Percentiles rank a stretch among this genome's conserved stretches.
phyloP scores from a whole-genome alignment of 2,329 filamentous ascomycete species.

The Cladosporium sp. region DNA sequence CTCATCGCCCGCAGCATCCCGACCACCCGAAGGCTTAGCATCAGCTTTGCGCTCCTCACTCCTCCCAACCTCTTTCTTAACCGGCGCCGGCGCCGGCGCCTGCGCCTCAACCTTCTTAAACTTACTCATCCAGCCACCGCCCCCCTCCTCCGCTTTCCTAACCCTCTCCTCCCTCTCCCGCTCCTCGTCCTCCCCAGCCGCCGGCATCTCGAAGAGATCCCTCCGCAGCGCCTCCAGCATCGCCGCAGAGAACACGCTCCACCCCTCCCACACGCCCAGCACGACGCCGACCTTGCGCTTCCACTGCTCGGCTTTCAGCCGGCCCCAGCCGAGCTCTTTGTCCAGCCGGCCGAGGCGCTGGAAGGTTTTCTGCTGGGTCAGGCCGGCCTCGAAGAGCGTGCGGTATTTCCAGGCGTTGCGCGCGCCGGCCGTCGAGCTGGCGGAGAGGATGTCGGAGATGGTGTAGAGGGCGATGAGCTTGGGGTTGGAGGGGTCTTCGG shows the following conservation, averaged over 20 bases:
- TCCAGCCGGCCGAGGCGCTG: slow-evolving; percentile 68
- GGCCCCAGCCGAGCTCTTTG: slow-evolving; percentile 69
- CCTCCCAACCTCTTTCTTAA: slow-evolving; percentile 34
- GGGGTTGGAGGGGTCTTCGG: slow-evolving; percentile 60
- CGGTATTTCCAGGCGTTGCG: slow-evolving; percentile 83
- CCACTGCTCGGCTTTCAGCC: slow-evolving; percentile 77
- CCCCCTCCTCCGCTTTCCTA: slow-evolving; percentile 24
- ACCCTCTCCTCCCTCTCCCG: slow-evolving; percentile 48
- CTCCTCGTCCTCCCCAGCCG: slow-evolving; percentile 39
- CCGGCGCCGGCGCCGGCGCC: too few relatives aligned
- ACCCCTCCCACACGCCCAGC: slow-evolving; percentile 61
- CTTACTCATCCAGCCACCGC: slow-evolving; percentile 24
- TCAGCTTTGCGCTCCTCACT: background rate
- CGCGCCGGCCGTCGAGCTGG: slow-evolving; percentile 67
- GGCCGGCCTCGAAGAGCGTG: slow-evolving; percentile 67
- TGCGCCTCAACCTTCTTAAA: slow-evolving; percentile 43
- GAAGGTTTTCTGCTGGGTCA: slow-evolving; percentile 65
- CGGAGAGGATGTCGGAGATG: slow-evolving; percentile 72
- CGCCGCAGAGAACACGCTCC: slow-evolving; percentile 63
- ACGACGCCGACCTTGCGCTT: slow-evolving; percentile 66
- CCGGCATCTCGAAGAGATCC: slow-evolving; percentile 65
- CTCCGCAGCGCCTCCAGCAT: slow-evolving; percentile 65
- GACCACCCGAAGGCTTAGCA: slow-evolving; percentile 33
- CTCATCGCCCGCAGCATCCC: slow-evolving; percentile 36
- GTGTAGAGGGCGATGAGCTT: slow-evolving; percentile 78